phyloP scores from a whole-genome alignment of 1,284 basidiomycete species.

The Malassezia yamatoensis region DNA sequence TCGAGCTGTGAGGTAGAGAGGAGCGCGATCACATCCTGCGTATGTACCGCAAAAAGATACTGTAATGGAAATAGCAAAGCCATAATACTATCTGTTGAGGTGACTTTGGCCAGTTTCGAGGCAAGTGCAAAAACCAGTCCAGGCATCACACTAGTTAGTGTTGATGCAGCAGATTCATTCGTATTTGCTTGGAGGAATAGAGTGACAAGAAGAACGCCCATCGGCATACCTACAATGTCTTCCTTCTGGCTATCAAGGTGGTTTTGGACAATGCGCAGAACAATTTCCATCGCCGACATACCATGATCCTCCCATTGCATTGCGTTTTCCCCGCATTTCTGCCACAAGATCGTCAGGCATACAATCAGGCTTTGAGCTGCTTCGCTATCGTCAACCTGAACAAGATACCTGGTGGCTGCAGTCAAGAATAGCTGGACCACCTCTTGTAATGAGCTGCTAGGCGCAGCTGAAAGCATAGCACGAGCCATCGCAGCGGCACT shows the following conservation, averaged over 20 bases:
- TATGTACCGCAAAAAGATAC: constrained; percentile 63
- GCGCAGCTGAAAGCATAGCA: constrained; percentile 58
- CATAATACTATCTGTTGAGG: constrained; percentile 70
- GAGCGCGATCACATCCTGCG: constrained; percentile 29
- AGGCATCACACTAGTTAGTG: constrained; percentile 62
- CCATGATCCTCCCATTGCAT: constrained; percentile 52
- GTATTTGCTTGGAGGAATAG: constrained; percentile 70
- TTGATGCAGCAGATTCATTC: constrained; percentile 51
- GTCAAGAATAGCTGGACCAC: constrained; percentile 47
- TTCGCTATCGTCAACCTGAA: constrained; percentile 26
- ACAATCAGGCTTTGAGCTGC: constrained; percentile 63
- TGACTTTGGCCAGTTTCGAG: constrained; percentile 65
- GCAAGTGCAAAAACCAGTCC: constrained; percentile 75
- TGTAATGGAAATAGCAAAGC: constrained; percentile 83
- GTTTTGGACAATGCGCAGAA: constrained; percentile 32
- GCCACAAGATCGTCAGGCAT: constrained; percentile 70
- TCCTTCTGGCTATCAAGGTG: constrained; percentile 28
- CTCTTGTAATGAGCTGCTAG: constrained; percentile 70
- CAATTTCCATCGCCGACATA: constrained; percentile 20
- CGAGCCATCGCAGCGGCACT: constrained; percentile 59
- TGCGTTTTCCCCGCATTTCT: constrained; percentile 74
- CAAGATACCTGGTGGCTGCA: constrained; percentile 21
- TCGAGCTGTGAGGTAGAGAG: constrained; percentile 24
- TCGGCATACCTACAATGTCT: constrained; percentile 69
- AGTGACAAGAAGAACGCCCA: constrained; percentile 89